Percentiles rank a stretch among this genome's conserved stretches.
These are phyloP conservation scores for Leptographium procerum DNA, from an alignment of 2,329 filamentous ascomycete genomes.

Conservation along the genomic window DNA sequence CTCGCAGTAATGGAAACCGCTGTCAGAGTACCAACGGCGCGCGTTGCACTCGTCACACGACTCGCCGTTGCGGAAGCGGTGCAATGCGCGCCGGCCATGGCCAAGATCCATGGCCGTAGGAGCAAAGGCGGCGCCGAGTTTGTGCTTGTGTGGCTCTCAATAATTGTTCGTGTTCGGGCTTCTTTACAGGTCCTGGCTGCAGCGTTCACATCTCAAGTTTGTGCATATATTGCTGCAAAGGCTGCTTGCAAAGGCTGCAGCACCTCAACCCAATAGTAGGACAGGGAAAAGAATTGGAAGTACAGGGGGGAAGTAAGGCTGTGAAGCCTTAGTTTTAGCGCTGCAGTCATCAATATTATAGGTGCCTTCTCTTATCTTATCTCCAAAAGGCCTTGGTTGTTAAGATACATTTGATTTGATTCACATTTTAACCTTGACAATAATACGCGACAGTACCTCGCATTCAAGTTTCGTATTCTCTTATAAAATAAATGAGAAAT, in stretches of 20 bases:
- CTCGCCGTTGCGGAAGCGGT: conserved; percentile 40
- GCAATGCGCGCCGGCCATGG: conserved; percentile 27
- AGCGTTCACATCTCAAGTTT: no score
- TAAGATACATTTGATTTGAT: no score
- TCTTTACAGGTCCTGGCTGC: no score
- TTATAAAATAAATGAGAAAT: no score
- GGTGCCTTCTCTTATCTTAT: no score
- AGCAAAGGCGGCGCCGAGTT: not conserved
- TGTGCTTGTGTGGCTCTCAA: no score
- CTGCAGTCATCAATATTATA: no score
- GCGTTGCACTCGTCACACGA: conserved; percentile 57
- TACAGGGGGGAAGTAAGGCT: not conserved
- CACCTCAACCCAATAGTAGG: not conserved
- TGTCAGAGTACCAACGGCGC: conserved; percentile 59
- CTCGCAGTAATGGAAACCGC: conserved; percentile 67
- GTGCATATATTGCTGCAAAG: not conserved
- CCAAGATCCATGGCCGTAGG: conserved; percentile 23
- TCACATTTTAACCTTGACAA: no score
- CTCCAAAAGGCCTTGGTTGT: no score
- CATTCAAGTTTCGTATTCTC: no score
- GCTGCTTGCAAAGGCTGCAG: not conserved
- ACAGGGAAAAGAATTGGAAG: not conserved
- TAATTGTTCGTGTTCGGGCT: no score
- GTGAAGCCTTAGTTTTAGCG: not conserved
- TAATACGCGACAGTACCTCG: no score